A percentile compares a stretch with the other conserved stretches of the same genome.
phyloP scores from a whole-genome alignment of 1,284 basidiomycete genomes.

The Heliocybe sulcata region DNA sequence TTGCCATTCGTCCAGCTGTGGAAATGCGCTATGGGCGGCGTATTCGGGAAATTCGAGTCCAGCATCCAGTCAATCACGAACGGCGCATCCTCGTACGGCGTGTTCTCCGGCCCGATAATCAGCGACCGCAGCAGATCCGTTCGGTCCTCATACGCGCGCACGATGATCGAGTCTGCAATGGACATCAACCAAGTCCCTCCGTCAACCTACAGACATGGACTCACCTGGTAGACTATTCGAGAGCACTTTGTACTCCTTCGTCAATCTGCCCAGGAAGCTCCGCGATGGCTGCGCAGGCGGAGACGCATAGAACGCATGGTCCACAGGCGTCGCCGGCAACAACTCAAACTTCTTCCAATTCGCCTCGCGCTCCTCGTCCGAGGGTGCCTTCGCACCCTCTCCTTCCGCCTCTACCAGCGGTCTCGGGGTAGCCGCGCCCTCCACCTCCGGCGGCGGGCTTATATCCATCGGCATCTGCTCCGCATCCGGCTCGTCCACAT shows the following conservation, averaged over 20 bases:
- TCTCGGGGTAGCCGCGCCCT: not conserved
- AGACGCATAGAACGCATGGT: conserved; percentile 75
- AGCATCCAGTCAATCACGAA: conserved; percentile 95
- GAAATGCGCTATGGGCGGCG: conserved; percentile 86
- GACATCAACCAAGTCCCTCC: conserved; percentile 5
- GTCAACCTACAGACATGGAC: conserved; percentile 11
- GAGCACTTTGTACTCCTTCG: conserved; percentile 81
- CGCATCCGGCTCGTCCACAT: conserved; percentile 11
- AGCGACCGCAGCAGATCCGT: conserved; percentile 81
- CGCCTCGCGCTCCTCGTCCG: conserved; percentile 19
- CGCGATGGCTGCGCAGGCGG: conserved; percentile 59
- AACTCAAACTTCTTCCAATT: conserved; percentile 77
- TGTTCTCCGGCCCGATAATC: conserved; percentile 91
- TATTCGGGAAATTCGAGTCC: conserved; percentile 81
- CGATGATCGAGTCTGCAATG: conserved; percentile 56
- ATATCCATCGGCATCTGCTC: not conserved
- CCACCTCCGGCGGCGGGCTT: not conserved
- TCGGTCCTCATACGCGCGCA: conserved; percentile 75
- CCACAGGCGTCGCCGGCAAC: conserved; percentile 63
- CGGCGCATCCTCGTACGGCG: conserved; percentile 89
- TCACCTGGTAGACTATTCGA: conserved; percentile 75
- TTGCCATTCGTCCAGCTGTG: conserved; percentile 93
- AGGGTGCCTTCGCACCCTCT: conserved; percentile 7
- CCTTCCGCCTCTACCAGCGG: conserved; percentile 2
- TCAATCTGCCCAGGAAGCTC: conserved; percentile 66